Base-by-base conservation (phyloP, 208 protist species). In the Phytomonas sp. region DNA sequence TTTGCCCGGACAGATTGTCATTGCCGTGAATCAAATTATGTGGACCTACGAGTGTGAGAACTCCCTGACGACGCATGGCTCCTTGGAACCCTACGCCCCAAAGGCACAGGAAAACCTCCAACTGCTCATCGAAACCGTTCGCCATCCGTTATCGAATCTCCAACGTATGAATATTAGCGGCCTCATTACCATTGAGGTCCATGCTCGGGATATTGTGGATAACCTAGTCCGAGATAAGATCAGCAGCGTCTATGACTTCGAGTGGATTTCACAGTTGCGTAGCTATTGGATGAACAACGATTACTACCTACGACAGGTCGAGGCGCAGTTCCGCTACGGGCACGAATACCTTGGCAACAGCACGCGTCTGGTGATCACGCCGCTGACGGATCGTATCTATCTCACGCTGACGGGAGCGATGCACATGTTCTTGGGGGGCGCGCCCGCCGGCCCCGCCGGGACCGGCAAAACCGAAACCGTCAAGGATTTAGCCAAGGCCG, bases 391-490 rank as follows among this genome's bases (percentile, higher is more conserved):
- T 69, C 90, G 96, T 71, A 98, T 98, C 76, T 99, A 98, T 81
- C 83, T 99, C 53, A 99, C 97, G 23, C 84, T 99, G 30, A 98
- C 97, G 9, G 92, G 91, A 0, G 97, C 97, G 3, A 97, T 98
- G 92, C 89, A 98, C 76, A 97, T 98, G 84, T 94, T 98, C 62
- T 85, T 97, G 63, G 97, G 97, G 60, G 91, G 94, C 40, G 94
- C 96, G 3, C 97, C 96, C 13, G 94, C 94, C 37, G 94, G 94
- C 15, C 94, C 94, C 26, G 94, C 94, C 15, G 94, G 92, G 23
- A 98, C 93, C 0, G 94, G 98, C 68, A 99, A 99, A 84, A 99
- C 98, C 51, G 97, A 99, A 74, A 98, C 97, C 13, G 89, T 94
- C 37, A 99, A 99, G 85, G 97, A 99, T 78, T 80, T 99, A 15